Conservation (phyloP, 208 protist species). For the Acanthamoeba castellanii region DNA sequence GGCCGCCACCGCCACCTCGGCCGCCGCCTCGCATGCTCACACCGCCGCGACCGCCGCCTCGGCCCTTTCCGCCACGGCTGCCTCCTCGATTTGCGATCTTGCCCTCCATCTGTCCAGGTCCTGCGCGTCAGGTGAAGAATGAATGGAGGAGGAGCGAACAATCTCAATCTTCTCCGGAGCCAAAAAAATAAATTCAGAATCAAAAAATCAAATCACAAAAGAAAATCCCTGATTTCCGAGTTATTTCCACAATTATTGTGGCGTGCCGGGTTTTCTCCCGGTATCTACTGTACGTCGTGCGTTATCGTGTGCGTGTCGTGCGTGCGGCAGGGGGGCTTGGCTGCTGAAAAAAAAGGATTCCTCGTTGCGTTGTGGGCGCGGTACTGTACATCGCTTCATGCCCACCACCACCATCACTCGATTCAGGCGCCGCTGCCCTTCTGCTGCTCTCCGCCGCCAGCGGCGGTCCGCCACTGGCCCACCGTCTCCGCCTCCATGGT, state of each 20-base stretch:
- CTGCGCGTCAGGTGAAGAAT: no score
- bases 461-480: conserved; percentile 49
- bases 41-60: background rate
- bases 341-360: background rate
- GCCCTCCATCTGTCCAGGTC: background rate
- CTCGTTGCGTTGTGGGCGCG: background rate
- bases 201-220: background rate
- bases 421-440: background rate
- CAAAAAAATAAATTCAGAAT: background rate
- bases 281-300: no score
- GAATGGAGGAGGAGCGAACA: no score
- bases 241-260: no score
- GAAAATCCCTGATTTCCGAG: background rate
- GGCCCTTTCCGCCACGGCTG: no score
- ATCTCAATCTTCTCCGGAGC: background rate
- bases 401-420: background rate
- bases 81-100: background rate
- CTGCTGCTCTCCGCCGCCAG: background rate
- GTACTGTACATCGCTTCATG: background rate
- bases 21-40: background rate
- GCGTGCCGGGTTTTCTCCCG: no score
- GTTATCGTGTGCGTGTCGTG: no score
- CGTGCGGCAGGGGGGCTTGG: no score
- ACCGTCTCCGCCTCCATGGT: conserved; percentile 13
- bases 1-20: background rate